Base-by-base conservation (phyloP, 306 rosid species). In the Spatholobus suberectus region DNA sequence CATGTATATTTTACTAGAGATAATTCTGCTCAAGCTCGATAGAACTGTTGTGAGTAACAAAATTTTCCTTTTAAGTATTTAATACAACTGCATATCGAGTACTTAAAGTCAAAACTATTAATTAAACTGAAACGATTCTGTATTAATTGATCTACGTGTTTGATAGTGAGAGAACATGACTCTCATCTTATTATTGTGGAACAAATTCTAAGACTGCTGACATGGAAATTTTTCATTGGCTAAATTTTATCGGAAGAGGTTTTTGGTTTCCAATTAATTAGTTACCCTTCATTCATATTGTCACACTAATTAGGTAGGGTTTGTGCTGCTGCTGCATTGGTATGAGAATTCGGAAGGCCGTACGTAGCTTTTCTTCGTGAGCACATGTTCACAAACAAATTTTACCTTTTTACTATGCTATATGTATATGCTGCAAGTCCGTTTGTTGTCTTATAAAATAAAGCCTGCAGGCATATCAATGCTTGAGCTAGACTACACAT, bases 301-400 rank as follows among this genome's bases (percentile, higher is more conserved):
- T 79, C 41, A 34, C 57, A 27, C 47, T 29, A 57, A n/a, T 37
- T 49, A 59, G 43, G 49, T 68, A 68, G 85, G 84, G 82, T 80
- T 75, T 76, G 14, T 47, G 67, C 17, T 62, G 12, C 20, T 62
- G 23, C 44, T 32, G 51, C 63, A n/a, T 24, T 62, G 43, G 1
- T 49, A 24, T 47, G 7, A 47, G 44, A 69, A 59, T 26, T 79
- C 14, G 0, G 8, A 24, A 59, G 49, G 61, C 24, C 20, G 6
- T 35, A 54, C 58, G 84, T 58, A 58, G 54, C 59, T 70, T 79
- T 47, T 57, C 47, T 40, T 54, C 55, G 35, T 70, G 43, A 40
- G 78, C 51, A 26, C 37, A 27, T 49, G 58, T 49, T 71, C 49
- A n/a, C 12, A 32, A 49, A 49, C 44, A 29, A 5, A 51, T 29